Evolutionary conservation across 192 early-diverging fungal genomes (phyloP).

Genomic region (Backusella tuberculispora): DNA sequence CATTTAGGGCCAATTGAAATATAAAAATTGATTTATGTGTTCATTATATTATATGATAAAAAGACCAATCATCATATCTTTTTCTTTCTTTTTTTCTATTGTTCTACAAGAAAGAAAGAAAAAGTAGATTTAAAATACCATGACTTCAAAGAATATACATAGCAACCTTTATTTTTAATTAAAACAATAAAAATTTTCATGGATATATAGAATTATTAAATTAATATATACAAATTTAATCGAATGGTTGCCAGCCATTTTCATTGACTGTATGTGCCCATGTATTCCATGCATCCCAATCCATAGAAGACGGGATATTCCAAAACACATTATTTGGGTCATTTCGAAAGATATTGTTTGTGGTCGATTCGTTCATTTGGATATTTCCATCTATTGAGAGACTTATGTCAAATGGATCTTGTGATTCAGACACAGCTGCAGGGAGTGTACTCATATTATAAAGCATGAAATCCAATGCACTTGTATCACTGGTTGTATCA

Average conservation of each 20-base stretch:
- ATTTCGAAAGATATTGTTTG: slow-evolving; percentile 6
- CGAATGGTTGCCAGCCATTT: slow-evolving; percentile 13
- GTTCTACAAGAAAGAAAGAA: too few relatives aligned
- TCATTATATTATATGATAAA: too few relatives aligned
- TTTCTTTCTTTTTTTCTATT: too few relatives aligned
- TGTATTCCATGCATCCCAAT: neutral
- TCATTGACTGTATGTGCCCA: slow-evolving; percentile 1
- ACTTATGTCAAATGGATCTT: neutral
- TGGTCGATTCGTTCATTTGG: neutral
- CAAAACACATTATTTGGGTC: slow-evolving; percentile 22
- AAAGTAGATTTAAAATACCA: too few relatives aligned
- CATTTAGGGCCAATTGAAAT: too few relatives aligned
- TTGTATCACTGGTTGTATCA: neutral
- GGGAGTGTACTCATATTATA: neutral
- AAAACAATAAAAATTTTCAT: too few relatives aligned
- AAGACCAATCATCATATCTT: too few relatives aligned
- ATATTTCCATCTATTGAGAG: neutral
- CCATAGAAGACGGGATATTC: slow-evolving; percentile 2
- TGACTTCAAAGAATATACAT: too few relatives aligned
- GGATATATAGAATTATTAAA: too few relatives aligned
- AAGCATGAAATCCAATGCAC: neutral
- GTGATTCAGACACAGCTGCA: neutral
- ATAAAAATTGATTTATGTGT: too few relatives aligned
- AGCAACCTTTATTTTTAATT: too few relatives aligned
- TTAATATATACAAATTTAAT: neutral